phyloP scores from a whole-genome alignment of 139 green algal genomes.

The Nannochloris sp. region DNA sequence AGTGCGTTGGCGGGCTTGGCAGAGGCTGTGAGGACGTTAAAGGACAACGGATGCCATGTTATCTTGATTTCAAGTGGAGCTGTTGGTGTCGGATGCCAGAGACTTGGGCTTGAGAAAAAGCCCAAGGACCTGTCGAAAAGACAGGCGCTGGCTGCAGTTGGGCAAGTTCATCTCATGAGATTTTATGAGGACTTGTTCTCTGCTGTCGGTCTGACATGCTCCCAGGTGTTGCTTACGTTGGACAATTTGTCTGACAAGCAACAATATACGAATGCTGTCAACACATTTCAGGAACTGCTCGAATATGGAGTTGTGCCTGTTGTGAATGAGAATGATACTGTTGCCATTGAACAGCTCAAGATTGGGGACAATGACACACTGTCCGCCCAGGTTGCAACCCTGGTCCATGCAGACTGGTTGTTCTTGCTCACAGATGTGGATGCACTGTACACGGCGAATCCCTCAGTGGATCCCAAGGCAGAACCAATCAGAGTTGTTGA shows the following conservation, averaged over 20 bases:
- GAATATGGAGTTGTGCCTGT: constrained; percentile 70
- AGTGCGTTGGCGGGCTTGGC: constrained; percentile 62
- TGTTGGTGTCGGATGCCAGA: constrained; percentile 80
- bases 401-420: constrained; percentile 82
- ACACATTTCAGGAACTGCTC: constrained; percentile 84
- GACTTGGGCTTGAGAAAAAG: constrained; percentile 49
- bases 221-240: constrained; percentile 86
- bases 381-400: constrained; percentile 77
- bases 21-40: constrained; percentile 45
- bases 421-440: constrained; percentile 93
- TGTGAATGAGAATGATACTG: constrained; percentile 95
- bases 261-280: constrained; percentile 81
- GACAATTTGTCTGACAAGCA: constrained; percentile 75
- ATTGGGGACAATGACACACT: constrained; percentile 97
- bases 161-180: constrained; percentile 87
- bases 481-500: constrained; percentile 61
- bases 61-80: constrained; percentile 83
- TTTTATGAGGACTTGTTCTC: constrained; percentile 87
- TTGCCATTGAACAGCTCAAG: constrained; percentile 72
- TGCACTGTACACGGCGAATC: constrained; percentile 81
- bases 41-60: constrained; percentile 57
- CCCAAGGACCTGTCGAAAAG: constrained; percentile 63
- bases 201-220: constrained; percentile 64
- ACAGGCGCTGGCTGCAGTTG: constrained; percentile 78
- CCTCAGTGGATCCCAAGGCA: constrained; percentile 34